These are phyloP conservation scores for Neurospora terricola DNA, from an alignment of 495 filamentous ascomycete species.

Conservation along the genomic window DNA sequence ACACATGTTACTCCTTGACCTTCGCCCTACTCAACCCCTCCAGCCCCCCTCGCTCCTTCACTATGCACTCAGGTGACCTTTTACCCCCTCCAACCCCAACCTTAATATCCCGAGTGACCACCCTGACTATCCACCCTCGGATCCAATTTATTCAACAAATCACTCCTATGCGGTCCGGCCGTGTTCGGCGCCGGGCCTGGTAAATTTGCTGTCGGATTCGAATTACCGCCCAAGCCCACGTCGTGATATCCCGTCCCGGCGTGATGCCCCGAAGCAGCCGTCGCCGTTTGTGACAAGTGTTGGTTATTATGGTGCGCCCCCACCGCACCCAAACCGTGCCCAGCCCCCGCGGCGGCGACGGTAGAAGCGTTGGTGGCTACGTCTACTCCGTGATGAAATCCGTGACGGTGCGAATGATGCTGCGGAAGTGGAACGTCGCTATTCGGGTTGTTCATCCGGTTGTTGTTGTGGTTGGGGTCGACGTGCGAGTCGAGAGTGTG, in stretches of 20 bases:
- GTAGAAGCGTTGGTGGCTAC: background rate
- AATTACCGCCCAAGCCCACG: background rate
- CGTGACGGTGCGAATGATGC: background rate
- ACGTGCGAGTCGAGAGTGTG: constrained; percentile 16
- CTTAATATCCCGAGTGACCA: background rate
- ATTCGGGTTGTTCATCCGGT: background rate
- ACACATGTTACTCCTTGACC: background rate
- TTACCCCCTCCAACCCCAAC: background rate
- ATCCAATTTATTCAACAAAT: constrained; percentile 41
- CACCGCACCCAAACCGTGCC: background rate
- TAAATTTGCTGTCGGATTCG: background rate
- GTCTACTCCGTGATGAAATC: background rate
- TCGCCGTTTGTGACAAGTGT: background rate
- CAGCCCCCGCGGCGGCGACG: background rate
- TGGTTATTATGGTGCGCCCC: background rate
- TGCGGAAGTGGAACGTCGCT: background rate
- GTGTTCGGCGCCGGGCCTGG: constrained; percentile 29
- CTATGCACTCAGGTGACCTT: background rate
- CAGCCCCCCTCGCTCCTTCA: too few species aligned
- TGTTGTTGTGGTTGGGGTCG: constrained; percentile 12
- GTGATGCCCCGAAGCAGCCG: background rate
- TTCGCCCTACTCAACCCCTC: too few species aligned
- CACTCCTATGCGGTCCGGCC: constrained; percentile 40
- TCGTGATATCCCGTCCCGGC: too few species aligned
- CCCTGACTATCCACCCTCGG: constrained; percentile 35